A percentile compares a stretch with the other conserved stretches of the same genome.
Evolutionary conservation across 1,139 yeast species (phyloP).

Genomic region (Debaryomycetaceae sp.): DNA sequence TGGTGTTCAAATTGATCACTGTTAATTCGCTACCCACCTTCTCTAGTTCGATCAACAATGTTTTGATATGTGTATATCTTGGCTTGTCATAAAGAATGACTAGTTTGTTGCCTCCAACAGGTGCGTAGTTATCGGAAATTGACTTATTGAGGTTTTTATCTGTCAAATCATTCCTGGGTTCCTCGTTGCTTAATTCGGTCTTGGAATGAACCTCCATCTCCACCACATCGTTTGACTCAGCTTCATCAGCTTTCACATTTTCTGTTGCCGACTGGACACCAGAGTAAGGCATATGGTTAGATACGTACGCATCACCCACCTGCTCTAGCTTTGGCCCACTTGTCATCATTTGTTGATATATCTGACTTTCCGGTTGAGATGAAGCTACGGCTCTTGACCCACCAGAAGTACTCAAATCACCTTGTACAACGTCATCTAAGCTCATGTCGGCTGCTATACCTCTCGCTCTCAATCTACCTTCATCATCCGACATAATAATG

Average conservation of each 20-base stretch:
- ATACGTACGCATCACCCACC: background rate
- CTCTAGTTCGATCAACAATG: conserved; percentile 24
- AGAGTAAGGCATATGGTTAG: background rate
- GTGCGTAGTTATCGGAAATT: background rate
- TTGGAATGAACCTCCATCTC: background rate
- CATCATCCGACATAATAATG: background rate
- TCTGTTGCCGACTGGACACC: background rate
- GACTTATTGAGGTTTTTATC: background rate
- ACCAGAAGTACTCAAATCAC: background rate
- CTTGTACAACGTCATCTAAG: background rate
- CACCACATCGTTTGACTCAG: background rate
- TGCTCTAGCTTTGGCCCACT: background rate
- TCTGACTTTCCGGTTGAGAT: background rate
- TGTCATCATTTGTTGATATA: background rate
- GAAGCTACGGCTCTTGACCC: background rate
- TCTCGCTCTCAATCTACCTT: background rate
- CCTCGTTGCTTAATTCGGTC: background rate
- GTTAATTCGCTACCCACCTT: conserved; percentile 18
- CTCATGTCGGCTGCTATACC: background rate
- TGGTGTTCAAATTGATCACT: conserved; percentile 16
- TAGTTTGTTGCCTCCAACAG: conserved; percentile 18
- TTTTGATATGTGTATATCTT: conserved; percentile 25
- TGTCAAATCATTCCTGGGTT: background rate
- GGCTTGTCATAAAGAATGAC: conserved; percentile 32
- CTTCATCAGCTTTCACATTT: background rate